Evolutionary conservation across 352 stramenopile genomes (phyloP).

Genomic region (Phytophthora brassicae): DNA sequence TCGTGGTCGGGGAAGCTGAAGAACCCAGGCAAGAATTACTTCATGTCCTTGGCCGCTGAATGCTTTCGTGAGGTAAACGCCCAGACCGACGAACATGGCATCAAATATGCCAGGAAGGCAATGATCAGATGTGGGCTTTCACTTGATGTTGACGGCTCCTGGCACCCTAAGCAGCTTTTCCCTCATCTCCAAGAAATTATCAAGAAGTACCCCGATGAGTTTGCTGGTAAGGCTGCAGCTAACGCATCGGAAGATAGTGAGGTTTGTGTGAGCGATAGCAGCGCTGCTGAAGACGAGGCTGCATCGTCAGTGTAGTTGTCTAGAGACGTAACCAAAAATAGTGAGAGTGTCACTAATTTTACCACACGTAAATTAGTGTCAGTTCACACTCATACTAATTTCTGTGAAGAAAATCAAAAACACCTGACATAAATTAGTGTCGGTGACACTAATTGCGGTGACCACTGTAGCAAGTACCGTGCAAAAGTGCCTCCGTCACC

Average conservation of each 20-base stretch:
- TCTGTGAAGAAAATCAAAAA: background rate
- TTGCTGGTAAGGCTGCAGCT: background rate
- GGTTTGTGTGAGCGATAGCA: no score
- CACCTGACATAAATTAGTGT: background rate
- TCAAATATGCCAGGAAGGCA: conserved; percentile 32
- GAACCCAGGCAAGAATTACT: conserved; percentile 34
- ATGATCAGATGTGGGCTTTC: conserved; percentile 35
- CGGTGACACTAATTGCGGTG: background rate
- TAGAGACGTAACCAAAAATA: background rate
- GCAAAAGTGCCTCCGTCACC: no score
- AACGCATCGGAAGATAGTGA: no score
- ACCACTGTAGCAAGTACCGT: no score
- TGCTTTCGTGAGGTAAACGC: conserved; percentile 26
- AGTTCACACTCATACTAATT: background rate
- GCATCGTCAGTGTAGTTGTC: no score
- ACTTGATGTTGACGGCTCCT: background rate
- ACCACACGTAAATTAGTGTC: background rate
- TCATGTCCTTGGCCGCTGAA: conserved; percentile 23
- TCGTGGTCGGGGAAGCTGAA: no score
- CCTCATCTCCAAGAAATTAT: background rate
- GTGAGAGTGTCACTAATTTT: background rate
- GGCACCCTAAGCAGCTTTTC: background rate
- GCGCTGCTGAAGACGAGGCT: no score
- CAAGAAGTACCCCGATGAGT: background rate
- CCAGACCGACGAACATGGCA: conserved; percentile 16